Evolutionary conservation across 2,329 filamentous ascomycete species (phyloP).

Genomic region (Paraphaeosphaeria sporulosa): DNA sequence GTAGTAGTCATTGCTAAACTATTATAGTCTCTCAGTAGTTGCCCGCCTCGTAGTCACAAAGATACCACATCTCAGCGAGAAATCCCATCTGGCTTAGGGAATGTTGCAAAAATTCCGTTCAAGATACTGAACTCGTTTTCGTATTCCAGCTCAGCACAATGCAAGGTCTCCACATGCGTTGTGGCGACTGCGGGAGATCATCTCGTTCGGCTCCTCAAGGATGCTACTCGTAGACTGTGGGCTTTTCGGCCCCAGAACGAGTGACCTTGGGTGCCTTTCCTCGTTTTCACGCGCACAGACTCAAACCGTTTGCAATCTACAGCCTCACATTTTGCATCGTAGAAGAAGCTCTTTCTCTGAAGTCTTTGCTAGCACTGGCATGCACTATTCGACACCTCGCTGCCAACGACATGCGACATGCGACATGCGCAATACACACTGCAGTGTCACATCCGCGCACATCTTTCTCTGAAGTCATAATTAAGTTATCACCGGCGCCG

Average conservation of each 20-base stretch:
- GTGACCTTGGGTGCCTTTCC: not conserved
- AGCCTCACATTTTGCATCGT: not conserved
- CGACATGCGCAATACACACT: not conserved
- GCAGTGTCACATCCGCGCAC: not conserved
- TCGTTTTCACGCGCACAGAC: constrained; percentile 7
- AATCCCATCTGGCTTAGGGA: not conserved
- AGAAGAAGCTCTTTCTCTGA: not conserved
- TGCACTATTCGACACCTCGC: not conserved
- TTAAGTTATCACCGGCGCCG: constrained; percentile 11
- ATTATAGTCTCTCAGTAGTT: not conserved
- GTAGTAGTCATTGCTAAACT: not conserved
- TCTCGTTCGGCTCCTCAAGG: constrained; percentile 9
- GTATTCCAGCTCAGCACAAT: not conserved
- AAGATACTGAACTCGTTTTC: not conserved
- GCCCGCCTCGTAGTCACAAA: not conserved
- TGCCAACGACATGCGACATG: not conserved
- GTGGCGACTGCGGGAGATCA: constrained; percentile 4
- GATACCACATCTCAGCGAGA: not conserved
- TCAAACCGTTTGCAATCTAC: not conserved
- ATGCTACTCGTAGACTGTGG: not conserved
- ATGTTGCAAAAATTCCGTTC: not conserved
- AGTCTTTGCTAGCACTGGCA: not conserved
- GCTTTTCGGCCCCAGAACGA: constrained; percentile 5
- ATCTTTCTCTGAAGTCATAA: constrained; percentile 1
- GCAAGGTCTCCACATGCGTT: not conserved